A percentile compares a stretch with the other conserved stretches of the same genome.
These are phyloP conservation scores for Coelastrella sp. DNA, from an alignment of 139 green algal species.

Conservation along the genomic window DNA sequence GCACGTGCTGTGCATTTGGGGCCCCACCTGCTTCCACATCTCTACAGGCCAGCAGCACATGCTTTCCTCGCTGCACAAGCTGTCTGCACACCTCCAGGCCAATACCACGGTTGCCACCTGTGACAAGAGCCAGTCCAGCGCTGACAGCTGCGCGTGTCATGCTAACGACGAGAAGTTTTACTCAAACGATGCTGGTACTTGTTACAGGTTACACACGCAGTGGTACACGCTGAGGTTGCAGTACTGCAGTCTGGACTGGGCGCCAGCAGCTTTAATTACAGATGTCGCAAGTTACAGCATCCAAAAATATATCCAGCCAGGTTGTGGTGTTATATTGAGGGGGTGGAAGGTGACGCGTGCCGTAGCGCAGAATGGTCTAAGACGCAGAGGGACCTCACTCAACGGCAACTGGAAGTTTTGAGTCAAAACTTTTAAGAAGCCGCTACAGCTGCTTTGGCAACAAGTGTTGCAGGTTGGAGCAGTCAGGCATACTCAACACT, in stretches of 20 bases:
- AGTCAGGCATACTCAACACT: too few relatives aligned
- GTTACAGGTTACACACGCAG: too few relatives aligned
- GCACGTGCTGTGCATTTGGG: too few relatives aligned
- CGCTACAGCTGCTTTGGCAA: too few relatives aligned
- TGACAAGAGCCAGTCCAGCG: conserved; percentile 3
- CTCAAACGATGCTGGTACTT: not conserved
- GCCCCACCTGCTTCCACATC: not conserved
- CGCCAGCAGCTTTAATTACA: not conserved
- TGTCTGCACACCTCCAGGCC: conserved; percentile 17
- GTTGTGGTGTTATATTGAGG: too few relatives aligned
- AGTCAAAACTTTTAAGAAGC: too few relatives aligned
- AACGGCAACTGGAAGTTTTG: too few relatives aligned
- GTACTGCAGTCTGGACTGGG: not conserved
- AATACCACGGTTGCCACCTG: conserved; percentile 33
- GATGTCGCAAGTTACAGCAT: not conserved
- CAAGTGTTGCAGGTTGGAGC: too few relatives aligned
- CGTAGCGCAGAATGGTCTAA: too few relatives aligned
- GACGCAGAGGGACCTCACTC: too few relatives aligned
- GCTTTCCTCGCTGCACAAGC: conserved; percentile 17
- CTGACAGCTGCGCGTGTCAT: not conserved
- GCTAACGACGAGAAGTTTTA: not conserved
- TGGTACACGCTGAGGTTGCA: too few relatives aligned
- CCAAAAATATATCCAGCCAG: not conserved
- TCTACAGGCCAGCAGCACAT: conserved; percentile 24
- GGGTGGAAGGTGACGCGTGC: too few relatives aligned